Percentiles rank a stretch among this genome's conserved stretches.
Evolutionary conservation across 2,329 filamentous ascomycete genomes (phyloP).

Genomic region (Penicillium sp.): DNA sequence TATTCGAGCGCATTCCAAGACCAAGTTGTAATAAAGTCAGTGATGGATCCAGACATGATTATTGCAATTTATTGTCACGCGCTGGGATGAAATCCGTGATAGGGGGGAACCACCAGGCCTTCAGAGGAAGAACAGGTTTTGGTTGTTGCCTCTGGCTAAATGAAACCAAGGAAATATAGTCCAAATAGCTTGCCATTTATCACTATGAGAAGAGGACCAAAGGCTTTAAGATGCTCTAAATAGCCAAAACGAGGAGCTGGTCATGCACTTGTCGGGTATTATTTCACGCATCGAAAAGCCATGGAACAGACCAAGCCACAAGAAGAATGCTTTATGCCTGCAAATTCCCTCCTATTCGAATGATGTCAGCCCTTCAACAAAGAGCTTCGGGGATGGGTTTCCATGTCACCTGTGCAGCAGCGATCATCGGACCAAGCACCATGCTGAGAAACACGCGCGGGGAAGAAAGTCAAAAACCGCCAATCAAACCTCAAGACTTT

Average conservation of each 20-base stretch:
- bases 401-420: neutral
- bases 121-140: too few relatives aligned
- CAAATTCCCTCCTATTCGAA: neutral
- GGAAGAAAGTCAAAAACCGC: neutral
- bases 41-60: too few relatives aligned
- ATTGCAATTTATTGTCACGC: too few relatives aligned
- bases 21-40: too few relatives aligned
- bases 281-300: neutral
- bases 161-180: too few relatives aligned
- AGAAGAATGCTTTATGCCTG: neutral
- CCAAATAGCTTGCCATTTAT: too few relatives aligned
- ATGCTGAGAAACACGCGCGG: neutral
- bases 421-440: neutral
- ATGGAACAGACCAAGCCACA: neutral
- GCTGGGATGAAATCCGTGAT: too few relatives aligned
- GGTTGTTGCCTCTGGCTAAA: too few relatives aligned
- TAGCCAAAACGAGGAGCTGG: neutral
- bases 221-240: neutral
- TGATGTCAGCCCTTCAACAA: neutral
- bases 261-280: neutral
- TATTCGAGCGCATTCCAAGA: too few relatives aligned
- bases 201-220: neutral
- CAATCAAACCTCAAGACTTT: neutral
- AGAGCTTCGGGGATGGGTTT: neutral
- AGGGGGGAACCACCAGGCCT: too few relatives aligned